Evolutionary conservation across 257 asterid species (phyloP).

Genomic region (Ilex asprella): DNA sequence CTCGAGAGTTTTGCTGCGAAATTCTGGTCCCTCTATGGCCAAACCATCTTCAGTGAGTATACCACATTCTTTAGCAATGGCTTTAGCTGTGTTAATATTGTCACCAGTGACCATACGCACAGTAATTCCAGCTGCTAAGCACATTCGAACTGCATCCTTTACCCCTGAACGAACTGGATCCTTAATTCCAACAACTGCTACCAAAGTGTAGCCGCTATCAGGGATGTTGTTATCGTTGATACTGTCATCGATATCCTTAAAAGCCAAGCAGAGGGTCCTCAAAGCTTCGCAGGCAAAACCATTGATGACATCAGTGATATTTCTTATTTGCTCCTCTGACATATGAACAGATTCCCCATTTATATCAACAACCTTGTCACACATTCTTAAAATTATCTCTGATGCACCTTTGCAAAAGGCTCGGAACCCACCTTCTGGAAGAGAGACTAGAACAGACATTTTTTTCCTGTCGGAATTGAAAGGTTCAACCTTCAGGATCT

Average conservation of each 20-base stretch:
- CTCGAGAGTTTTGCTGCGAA: slow-evolving; percentile 46
- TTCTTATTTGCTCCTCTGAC: slow-evolving; percentile 49
- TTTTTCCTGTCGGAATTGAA: slow-evolving; percentile 89
- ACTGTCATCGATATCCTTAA: slow-evolving; percentile 51
- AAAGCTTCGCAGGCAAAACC: slow-evolving; percentile 70
- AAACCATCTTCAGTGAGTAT: slow-evolving; percentile 62
- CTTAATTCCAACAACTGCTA: slow-evolving; percentile 83
- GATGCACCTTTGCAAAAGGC: slow-evolving; percentile 97
- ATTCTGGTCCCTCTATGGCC: slow-evolving; percentile 85
- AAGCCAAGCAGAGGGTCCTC: slow-evolving; percentile 91
- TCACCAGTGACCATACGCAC: slow-evolving; percentile 98
- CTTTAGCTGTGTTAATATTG: slow-evolving; percentile 86
- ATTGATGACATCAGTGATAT: slow-evolving; percentile 46
- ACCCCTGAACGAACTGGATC: slow-evolving; percentile 98
- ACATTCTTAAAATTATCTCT: slow-evolving; percentile 71
- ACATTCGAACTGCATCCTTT: slow-evolving; percentile 73
- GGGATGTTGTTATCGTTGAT: slow-evolving; percentile 43
- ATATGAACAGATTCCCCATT: slow-evolving; percentile 55
- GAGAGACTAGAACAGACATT: slow-evolving; percentile 82
- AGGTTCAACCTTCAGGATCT: slow-evolving; percentile 76
- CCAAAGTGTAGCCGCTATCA: slow-evolving; percentile 64
- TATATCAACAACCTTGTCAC: slow-evolving; percentile 45
- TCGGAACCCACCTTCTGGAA: slow-evolving; percentile 63
- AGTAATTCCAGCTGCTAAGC: slow-evolving; percentile 80
- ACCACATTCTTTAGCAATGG: slow-evolving; percentile 96